Base-by-base conservation (phyloP, 208 protist genomes). In the Crithidia sp. region DNA sequence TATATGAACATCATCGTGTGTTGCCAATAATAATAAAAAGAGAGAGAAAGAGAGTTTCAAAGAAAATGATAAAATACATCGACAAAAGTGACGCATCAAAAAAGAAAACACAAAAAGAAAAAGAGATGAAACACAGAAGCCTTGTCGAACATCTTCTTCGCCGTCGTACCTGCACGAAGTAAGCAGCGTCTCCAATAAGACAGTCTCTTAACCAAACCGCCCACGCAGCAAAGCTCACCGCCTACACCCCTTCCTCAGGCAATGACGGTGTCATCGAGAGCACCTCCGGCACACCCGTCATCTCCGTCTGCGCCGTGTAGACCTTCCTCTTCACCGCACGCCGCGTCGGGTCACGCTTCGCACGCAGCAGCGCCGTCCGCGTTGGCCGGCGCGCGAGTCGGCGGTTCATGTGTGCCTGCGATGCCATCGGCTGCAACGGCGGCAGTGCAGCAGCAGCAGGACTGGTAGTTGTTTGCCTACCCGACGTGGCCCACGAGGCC, bases 261-360 rank as follows among this genome's bases (percentile, higher is more conserved):
- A 28, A 28, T 28, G 28, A 1, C 28, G 28, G 28, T 1, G 28
- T 28, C 1, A 28, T 28, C 28, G 28, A 28, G 28, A 28, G 28
- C 28, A 28, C 28, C 28, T 28, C 28, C 28, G 28, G 28, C 28
- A 28, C 28, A 28, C 28, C 28, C 28, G 28, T 28, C 28, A 28
- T 28, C 28, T 28, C 28, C 28, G 28, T 28, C 28, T 28, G 28
- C 28, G 28, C 28, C 16, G 67, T 53, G 63, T 79, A 79, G 10
- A 79, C 67, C 13, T 57, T 79, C 36, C 74, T 67, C 74, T 79
- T 79, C 62, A 79, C 74, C 5, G 74, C 74, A 16, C 41, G 74
- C 19, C 60, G 67, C n/a, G 39, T 45, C 0, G 74, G 55, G 7
- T 79, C 74, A 5, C 74, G 67, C 62, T 79, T 79, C 3, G 74